Evolutionary conservation across 2,329 filamentous ascomycete species (phyloP).

Genomic region (Rhynchosporium agropyri): DNA sequence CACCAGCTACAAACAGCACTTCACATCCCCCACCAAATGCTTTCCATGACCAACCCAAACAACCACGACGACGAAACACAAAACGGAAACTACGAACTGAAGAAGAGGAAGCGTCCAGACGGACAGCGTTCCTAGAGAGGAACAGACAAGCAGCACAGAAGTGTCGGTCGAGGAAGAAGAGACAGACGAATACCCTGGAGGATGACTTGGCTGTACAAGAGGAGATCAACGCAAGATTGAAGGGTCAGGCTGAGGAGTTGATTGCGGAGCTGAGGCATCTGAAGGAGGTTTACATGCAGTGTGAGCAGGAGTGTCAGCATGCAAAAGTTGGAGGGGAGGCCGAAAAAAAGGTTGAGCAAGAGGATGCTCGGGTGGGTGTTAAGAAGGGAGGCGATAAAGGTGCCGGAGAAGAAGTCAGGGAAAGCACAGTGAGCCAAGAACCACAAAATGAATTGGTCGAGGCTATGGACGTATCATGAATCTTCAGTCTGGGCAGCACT

Average conservation of each 20-base stretch:
- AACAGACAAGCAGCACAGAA: slow-evolving; percentile 16
- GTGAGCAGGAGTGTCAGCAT: slow-evolving; percentile 9
- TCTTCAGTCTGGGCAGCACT: not conserved
- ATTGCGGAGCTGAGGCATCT: not conserved
- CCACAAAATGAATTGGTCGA: not conserved
- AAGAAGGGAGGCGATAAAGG: not conserved
- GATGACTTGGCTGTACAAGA: slow-evolving; percentile 12
- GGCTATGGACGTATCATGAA: slow-evolving; percentile 10
- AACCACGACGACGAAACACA: slow-evolving; percentile 4
- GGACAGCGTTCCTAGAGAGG: slow-evolving; percentile 13
- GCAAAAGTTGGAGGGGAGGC: not conserved
- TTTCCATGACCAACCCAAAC: not conserved
- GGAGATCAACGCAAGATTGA: slow-evolving; percentile 13
- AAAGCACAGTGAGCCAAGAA: not conserved
- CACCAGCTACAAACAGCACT: not conserved
- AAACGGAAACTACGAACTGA: slow-evolving; percentile 11
- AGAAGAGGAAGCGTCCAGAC: slow-evolving; percentile 6
- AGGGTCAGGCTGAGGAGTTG: not conserved
- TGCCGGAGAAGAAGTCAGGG: not conserved
- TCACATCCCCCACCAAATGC: not conserved
- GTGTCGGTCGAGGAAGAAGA: slow-evolving; percentile 15
- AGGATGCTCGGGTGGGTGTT: not conserved
- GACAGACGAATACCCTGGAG: slow-evolving; percentile 14
- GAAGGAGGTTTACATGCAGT: slow-evolving; percentile 11
- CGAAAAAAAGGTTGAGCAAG: not conserved